Base-by-base conservation (phyloP, 345 rosid species). In the Euphorbia tirucalli region DNA sequence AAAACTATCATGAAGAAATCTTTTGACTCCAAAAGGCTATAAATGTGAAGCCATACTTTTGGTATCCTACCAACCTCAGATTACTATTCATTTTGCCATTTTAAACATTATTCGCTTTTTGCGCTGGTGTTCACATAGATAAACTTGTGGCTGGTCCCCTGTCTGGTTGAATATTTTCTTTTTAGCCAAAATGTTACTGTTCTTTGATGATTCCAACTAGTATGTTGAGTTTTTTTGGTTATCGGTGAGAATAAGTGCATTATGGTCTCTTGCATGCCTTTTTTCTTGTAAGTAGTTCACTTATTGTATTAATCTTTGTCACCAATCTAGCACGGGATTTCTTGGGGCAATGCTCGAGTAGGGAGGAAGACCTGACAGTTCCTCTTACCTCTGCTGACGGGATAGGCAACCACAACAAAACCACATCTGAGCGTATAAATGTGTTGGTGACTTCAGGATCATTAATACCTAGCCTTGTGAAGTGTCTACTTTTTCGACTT, bases 361-460 rank as follows among this genome's bases (percentile, higher is more conserved):
- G 77, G 71, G 75, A 82, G 71, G 89, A 79, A 71, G 84, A 75
- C 63, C 69, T 84, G 31, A 30, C 67, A 4, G 39, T 71, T 62
- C n/a, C 58, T 48, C 65, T 59, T 3, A 61, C 77, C 55, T 62
- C 70, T 54, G 14, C 55, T 65, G 75, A 73, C 66, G 72, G 59
- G 18, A 63, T 59, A 49, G 43, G 61, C 14, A 74, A 65, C 55
- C 55, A 79, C 41, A 62, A 75, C 18, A 81, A 69, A 70, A 43
- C 71, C 35, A 79, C 78, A 56, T 39, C 54, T 62, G 65, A 74
- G 48, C 77, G 82, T 75, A 71, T 93, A 72, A 89, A 93, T 82
- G 72, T 93, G 74, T 77, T 93, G 60, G 96, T 93, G 83, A 93
- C 98, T 77, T 88, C 92, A 1, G 97, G 98, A 55, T 87, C 93